These are phyloP conservation scores for Lepraria neglecta DNA, from an alignment of 495 filamentous ascomycete species.

Conservation along the genomic window DNA sequence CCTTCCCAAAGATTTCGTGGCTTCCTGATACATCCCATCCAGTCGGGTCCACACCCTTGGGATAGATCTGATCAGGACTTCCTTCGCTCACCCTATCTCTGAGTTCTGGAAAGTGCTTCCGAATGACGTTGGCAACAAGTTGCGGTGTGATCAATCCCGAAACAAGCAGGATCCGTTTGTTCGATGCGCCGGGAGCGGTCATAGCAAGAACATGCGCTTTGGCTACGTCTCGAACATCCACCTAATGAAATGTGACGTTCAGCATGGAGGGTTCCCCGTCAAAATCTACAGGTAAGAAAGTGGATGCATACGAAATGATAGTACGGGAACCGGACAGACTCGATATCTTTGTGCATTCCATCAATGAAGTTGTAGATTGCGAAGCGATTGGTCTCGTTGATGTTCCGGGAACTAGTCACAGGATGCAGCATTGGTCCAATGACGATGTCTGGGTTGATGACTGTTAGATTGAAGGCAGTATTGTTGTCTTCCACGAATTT, in stretches of 20 bases:
- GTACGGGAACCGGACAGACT: neutral
- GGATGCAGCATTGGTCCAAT: slow-evolving; percentile 35
- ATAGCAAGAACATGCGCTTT: slow-evolving; percentile 1
- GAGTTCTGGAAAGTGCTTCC: neutral
- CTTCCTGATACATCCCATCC: neutral
- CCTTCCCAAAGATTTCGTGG: slow-evolving; percentile 1
- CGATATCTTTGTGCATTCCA: slow-evolving; percentile 17
- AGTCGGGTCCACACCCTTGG: neutral
- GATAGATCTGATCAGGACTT: neutral
- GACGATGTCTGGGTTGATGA: slow-evolving; percentile 36
- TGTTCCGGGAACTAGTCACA: slow-evolving; percentile 23
- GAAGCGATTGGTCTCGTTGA: slow-evolving; percentile 36
- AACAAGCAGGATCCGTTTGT: neutral
- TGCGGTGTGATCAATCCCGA: slow-evolving; percentile 1
- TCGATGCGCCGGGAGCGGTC: neutral
- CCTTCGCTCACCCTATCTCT: neutral
- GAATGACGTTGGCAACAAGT: neutral
- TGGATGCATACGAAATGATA: neutral
- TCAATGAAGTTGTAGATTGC: slow-evolving; percentile 35
- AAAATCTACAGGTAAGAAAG: neutral
- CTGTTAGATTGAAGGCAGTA: slow-evolving; percentile 34
- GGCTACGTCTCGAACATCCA: neutral
- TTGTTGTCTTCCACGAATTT: slow-evolving; percentile 34
- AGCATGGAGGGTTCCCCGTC: neutral
- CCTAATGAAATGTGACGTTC: neutral